Conservation (phyloP, 139 green algal species). For the Picochlorum sp. region DNA sequence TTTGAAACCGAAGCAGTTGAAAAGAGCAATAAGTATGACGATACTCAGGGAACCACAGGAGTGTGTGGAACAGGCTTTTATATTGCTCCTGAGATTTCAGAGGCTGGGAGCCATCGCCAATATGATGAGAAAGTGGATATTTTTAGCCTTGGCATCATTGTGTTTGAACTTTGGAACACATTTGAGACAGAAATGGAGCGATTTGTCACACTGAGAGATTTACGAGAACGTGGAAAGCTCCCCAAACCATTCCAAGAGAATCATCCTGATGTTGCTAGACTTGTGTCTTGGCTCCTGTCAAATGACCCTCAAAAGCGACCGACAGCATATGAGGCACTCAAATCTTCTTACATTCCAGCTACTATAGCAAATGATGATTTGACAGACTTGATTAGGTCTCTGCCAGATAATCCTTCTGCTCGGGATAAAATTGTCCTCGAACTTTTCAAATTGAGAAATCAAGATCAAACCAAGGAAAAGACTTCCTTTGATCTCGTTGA, state of each 20-base stretch:
- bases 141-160: slow-evolving; percentile 68
- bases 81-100: slow-evolving; percentile 78
- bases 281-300: slow-evolving; percentile 64
- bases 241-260: slow-evolving; percentile 50
- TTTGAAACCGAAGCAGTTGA: neutral
- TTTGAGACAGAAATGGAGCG: slow-evolving; percentile 89
- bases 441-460: too few relatives aligned
- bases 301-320: slow-evolving; percentile 65
- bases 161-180: slow-evolving; percentile 85
- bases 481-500: too few relatives aligned
- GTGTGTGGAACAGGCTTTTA: slow-evolving; percentile 68
- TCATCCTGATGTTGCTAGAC: slow-evolving; percentile 37
- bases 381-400: slow-evolving; percentile 67
- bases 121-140: slow-evolving; percentile 65
- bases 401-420: slow-evolving; percentile 57
- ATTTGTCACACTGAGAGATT: slow-evolving; percentile 51
- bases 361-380: slow-evolving; percentile 77
- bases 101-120: slow-evolving; percentile 33
- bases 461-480: too few relatives aligned
- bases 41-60: slow-evolving; percentile 47
- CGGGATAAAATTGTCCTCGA: slow-evolving; percentile 31
- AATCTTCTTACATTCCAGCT: slow-evolving; percentile 68
- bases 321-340: slow-evolving; percentile 61
- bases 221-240: slow-evolving; percentile 53
- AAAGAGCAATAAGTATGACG: neutral